A percentile compares a stretch with the other conserved stretches of the same genome.
phyloP scores from a whole-genome alignment of 179 eudicot genomes.

The Spinacia oleracea region DNA sequence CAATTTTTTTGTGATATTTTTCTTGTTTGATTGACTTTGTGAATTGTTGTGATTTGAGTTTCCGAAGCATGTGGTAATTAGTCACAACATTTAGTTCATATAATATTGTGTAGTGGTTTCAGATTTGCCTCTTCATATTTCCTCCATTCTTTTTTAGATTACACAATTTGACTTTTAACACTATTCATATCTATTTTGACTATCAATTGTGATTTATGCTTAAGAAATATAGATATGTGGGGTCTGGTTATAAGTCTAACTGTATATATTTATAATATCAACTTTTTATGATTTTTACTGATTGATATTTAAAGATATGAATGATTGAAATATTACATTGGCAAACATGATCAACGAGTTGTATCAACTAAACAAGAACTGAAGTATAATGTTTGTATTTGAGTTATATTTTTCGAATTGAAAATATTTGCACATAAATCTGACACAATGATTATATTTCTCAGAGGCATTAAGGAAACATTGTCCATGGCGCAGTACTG shows the following conservation, averaged over 20 bases:
- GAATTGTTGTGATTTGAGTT: not conserved
- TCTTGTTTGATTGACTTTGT: constrained; percentile 1
- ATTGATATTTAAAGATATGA: too few relatives aligned
- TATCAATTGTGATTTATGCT: too few relatives aligned
- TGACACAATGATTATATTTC: not conserved
- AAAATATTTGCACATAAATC: not conserved
- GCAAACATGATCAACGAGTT: too few relatives aligned
- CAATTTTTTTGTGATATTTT: not conserved
- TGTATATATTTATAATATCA: too few relatives aligned
- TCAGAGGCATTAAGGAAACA: not conserved
- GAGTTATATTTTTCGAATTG: not conserved
- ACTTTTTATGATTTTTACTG: too few relatives aligned
- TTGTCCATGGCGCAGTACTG: constrained; percentile 42
- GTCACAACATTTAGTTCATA: not conserved
- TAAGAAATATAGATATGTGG: too few relatives aligned
- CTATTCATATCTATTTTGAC: too few relatives aligned
- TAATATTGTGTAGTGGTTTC: not conserved
- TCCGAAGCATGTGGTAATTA: not conserved
- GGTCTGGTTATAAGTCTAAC: too few relatives aligned
- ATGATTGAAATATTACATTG: too few relatives aligned
- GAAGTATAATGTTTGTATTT: not conserved
- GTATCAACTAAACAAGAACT: too few relatives aligned
- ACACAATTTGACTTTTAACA: too few relatives aligned
- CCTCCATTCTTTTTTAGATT: too few relatives aligned
- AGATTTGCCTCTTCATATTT: not conserved